A percentile compares a stretch with the other conserved stretches of the same genome.
phyloP scores from a whole-genome alignment of 2,329 filamentous ascomycete species.

The Alternaria atra region DNA sequence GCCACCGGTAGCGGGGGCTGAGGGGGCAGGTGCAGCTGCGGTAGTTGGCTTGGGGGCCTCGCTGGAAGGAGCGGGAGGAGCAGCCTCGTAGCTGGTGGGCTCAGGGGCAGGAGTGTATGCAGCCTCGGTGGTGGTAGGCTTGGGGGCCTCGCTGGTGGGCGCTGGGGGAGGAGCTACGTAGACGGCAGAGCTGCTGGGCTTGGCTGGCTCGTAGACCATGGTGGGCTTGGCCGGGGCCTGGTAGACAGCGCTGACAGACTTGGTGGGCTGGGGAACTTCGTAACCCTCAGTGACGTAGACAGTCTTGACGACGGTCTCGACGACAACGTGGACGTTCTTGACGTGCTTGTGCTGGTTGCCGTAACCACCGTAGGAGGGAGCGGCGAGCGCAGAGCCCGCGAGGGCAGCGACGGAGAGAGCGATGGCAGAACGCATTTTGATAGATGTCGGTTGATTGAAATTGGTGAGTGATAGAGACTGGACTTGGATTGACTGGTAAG shows the following conservation, averaged over 20 bases:
- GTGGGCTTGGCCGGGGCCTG: constrained; percentile 11
- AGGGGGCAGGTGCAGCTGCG: constrained; percentile 16
- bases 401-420: constrained; percentile 41
- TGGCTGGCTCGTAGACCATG: constrained; percentile 10
- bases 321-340: constrained; percentile 34
- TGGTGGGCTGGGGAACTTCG: constrained; percentile 9
- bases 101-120: constrained; percentile 2
- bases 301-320: constrained; percentile 41
- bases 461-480: constrained; percentile 17
- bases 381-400: constrained; percentile 41
- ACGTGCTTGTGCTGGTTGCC: constrained; percentile 29
- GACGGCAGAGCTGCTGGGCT: constrained; percentile 2
- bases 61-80: constrained; percentile 9
- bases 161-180: constrained; percentile 6
- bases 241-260: constrained; percentile 1
- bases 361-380: constrained; percentile 22
- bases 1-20: constrained; percentile 20
- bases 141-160: constrained; percentile 9
- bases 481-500: constrained; percentile 22
- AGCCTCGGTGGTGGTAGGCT: constrained; percentile 5
- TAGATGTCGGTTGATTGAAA: constrained; percentile 20
- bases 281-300: constrained; percentile 33
- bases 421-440: constrained; percentile 42
- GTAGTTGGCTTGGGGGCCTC: constrained; percentile 16
- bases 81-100: constrained; percentile 11